These are phyloP conservation scores for Tulasnella calospora DNA, from an alignment of 768 basidiomycete genomes.

Conservation along the genomic window DNA sequence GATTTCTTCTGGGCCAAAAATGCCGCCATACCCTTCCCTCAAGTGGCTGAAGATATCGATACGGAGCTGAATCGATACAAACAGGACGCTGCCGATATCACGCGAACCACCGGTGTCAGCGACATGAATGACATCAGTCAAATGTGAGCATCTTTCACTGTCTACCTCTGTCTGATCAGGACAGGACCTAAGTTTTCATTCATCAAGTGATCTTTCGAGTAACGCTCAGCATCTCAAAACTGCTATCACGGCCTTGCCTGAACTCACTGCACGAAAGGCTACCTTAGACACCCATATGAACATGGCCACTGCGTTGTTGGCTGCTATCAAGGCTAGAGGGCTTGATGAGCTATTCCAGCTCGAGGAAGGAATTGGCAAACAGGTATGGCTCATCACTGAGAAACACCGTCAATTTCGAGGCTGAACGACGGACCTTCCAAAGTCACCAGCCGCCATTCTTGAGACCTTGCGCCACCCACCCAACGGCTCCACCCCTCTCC, in stretches of 20 bases:
- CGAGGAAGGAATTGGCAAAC: conserved; percentile 85
- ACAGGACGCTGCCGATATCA: conserved; percentile 94
- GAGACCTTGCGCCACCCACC: conserved; percentile 63
- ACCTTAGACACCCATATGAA: conserved; percentile 67
- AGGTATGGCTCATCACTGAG: conserved; percentile 45
- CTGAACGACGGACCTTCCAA: conserved; percentile 46
- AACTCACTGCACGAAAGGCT: conserved; percentile 92
- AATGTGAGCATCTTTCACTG: conserved; percentile 51
- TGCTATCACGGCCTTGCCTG: conserved; percentile 93
- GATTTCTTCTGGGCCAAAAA: conserved; percentile 99
- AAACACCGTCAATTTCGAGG: neutral
- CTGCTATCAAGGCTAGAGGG: conserved; percentile 91
- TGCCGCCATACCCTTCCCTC: conserved; percentile 92
- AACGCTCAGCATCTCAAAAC: conserved; percentile 95
- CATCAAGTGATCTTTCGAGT: conserved; percentile 73
- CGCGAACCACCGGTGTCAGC: conserved; percentile 90
- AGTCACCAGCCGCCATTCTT: conserved; percentile 70
- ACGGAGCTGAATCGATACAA: conserved; percentile 75
- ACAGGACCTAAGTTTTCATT: neutral
- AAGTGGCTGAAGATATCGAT: conserved; percentile 97
- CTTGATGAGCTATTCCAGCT: conserved; percentile 96
- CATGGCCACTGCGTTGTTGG: conserved; percentile 41
- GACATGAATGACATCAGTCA: conserved; percentile 94
- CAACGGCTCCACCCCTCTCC: conserved; percentile 58
- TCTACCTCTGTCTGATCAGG: neutral